Percentiles rank a stretch among this genome's conserved stretches.
These are phyloP conservation scores for Cutaneotrichosporon cyanovorans DNA, from an alignment of 1,284 basidiomycete genomes.

Conservation along the genomic window DNA sequence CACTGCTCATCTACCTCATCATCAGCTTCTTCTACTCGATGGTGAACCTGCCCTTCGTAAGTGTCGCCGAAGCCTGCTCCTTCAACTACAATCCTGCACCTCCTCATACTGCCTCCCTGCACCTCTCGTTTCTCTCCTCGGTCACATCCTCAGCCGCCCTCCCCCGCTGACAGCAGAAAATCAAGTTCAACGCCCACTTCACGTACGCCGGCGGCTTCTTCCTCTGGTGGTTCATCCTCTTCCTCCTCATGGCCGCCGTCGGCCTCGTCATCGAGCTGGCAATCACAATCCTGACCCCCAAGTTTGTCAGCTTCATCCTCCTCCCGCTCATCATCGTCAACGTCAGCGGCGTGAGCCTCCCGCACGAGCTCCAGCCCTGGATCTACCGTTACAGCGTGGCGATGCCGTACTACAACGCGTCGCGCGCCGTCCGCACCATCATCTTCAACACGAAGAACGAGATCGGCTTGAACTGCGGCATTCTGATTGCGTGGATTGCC, in stretches of 20 bases:
- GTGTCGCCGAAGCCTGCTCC: no score
- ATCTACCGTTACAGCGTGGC: conserved; percentile 55
- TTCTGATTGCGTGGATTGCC: conserved; percentile 50
- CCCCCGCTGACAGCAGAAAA: conserved; percentile 22
- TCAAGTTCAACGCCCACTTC: conserved; percentile 53
- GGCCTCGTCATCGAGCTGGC: conserved; percentile 56
- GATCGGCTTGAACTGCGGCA: conserved; percentile 48
- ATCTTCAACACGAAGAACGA: conserved; percentile 62
- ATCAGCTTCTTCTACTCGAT: conserved; percentile 60
- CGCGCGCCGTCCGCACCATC: conserved; percentile 54
- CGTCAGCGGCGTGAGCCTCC: conserved; percentile 57
- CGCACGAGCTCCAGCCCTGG: conserved; percentile 60
- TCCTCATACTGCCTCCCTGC: no score
- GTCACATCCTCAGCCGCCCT: conserved; percentile 48
- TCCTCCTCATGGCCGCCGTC: conserved; percentile 43
- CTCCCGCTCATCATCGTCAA: conserved; percentile 57
- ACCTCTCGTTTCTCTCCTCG: no score
- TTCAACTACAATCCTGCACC: no score
- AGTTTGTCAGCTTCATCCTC: conserved; percentile 42
- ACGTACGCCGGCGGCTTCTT: conserved; percentile 55
- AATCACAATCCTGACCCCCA: conserved; percentile 40
- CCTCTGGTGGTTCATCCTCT: conserved; percentile 68
- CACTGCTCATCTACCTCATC: conserved; percentile 55
- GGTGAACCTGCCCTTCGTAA: conserved; percentile 54
- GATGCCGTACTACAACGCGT: conserved; percentile 65